Base-by-base conservation (phyloP, 805 yeast genomes). In the Candida gorgasii region DNA sequence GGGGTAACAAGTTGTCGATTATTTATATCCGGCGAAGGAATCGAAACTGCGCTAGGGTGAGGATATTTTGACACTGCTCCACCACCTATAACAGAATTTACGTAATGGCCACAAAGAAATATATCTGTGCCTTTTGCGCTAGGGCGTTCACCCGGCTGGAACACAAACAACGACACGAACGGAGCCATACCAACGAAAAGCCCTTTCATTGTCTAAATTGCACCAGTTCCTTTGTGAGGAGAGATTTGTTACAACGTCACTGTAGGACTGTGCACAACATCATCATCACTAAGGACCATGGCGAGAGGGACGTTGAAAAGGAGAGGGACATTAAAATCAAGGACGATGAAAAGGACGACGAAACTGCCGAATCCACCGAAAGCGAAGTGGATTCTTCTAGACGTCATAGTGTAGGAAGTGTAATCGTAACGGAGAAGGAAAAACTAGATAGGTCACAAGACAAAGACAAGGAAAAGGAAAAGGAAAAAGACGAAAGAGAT, bases 141-240 rank as follows among this genome's bases (percentile, higher is more conserved):
- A 71, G 90, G 48, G 84, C 88, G 5, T 86, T 86, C 56, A 79
- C 89, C n/a, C 67, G 93, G 39, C 78, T 86, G 8, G 93, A 86
- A 58, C 93, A 86, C 60, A 76, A 84, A 51, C 78, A 83, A 31
- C 75, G 93, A 37, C 93, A 86, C 54, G 92, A 86, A 59, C 65
- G 90, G 19, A 81, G 89, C 1, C 93, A 86, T 57, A 84, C 89
- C 11, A 84, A 84, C 53, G 88, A 82, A 54, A 80, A 88, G 48
- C 95, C 95, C 0, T 86, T 84, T 63, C 80, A 79, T 45, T 86
- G 95, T 54, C 68, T 76, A 26, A 73, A 79, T 39, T 86, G 95
- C 57, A 72, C 80, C 8, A 76, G 84, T 37, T 78, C 84, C 2
- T 86, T 86, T 66, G 95, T 86, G 1, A 67, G 95, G 46, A 67